Base-by-base conservation (phyloP, 2,329 filamentous ascomycete genomes). In the Emydomyces testavorans region DNA sequence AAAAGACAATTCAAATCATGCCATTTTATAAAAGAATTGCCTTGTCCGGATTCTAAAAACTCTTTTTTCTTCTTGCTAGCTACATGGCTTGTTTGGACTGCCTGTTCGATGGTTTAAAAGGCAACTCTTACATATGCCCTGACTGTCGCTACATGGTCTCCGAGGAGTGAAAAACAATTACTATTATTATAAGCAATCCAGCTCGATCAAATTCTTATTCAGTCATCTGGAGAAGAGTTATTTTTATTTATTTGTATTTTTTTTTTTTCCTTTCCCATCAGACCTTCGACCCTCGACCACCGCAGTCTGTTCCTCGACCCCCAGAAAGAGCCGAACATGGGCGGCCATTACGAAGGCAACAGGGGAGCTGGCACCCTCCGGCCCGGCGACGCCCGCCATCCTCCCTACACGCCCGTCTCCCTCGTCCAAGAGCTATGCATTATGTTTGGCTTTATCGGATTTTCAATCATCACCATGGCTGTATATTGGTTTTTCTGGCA, bases 381-480 rank as follows among this genome's bases (percentile, higher is more conserved):
- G 28, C 39, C 11, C n/a, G 45, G 32, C 11, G 24, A 26, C 21
- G 15, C 28, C 20, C 37, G 35, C 20, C 21, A 18, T 20, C 59
- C 60, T 7, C 58, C 59, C 2, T 60, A 57, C 44, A 60, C 58
- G 3, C 56, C 59, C n/a, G 58, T 56, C 36, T 61, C 62, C 4
- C 55, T 67, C 8, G 55, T 51, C 16, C 60, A 60, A 26, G 66
- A 69, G 54, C 54, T 69, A 16, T 65, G 65, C 21, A 59, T 67
- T 24, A 61, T 67, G 53, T 65, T 67, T 50, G 66, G 57, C 15
- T 68, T 69, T 46, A 54, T 67, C 1, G 56, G 46, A 18, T 58
- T 60, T 3, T 63, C 57, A 41, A 40, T 63, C 29, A 50, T 65
- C 7, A 63, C 60, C 4, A 62, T 67, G 50, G 60, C 37, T 0